Conservation (phyloP, 768 basidiomycete species). For the Mycena vitilis region DNA sequence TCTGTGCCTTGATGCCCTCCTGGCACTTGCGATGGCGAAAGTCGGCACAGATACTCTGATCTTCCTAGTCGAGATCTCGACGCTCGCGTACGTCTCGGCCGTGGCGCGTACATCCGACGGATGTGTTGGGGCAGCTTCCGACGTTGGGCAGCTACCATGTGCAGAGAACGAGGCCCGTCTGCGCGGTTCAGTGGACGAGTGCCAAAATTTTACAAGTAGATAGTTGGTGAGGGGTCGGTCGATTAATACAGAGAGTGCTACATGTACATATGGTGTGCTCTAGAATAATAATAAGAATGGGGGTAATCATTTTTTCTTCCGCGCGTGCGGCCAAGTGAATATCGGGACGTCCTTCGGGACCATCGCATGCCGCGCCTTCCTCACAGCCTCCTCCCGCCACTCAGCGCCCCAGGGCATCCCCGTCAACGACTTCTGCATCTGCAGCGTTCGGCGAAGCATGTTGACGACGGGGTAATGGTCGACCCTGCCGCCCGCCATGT, state of each 20-base stretch:
- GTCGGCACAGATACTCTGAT: neutral
- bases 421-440: neutral
- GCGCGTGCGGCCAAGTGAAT: constrained; percentile 14
- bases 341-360: constrained; percentile 9
- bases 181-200: no score
- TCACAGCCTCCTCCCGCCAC: constrained; percentile 13
- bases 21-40: constrained; percentile 26
- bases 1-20: constrained; percentile 18
- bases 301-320: neutral
- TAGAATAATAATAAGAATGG: neutral
- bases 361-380: constrained; percentile 20
- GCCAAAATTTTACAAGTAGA: no score
- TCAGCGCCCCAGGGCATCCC: constrained; percentile 13
- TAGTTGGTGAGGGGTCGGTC: no score
- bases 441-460: constrained; percentile 23
- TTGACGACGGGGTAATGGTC: constrained; percentile 24
- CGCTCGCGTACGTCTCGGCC: constrained; percentile 9
- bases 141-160: no score
- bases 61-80: constrained; percentile 21
- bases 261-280: neutral
- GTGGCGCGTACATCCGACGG: no score
- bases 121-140: no score
- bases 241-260: neutral
- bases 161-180: no score
- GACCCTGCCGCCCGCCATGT: neutral